Evolutionary conservation across 1,284 basidiomycete species (phyloP).

Genomic region (Ganoderma lingzhi): DNA sequence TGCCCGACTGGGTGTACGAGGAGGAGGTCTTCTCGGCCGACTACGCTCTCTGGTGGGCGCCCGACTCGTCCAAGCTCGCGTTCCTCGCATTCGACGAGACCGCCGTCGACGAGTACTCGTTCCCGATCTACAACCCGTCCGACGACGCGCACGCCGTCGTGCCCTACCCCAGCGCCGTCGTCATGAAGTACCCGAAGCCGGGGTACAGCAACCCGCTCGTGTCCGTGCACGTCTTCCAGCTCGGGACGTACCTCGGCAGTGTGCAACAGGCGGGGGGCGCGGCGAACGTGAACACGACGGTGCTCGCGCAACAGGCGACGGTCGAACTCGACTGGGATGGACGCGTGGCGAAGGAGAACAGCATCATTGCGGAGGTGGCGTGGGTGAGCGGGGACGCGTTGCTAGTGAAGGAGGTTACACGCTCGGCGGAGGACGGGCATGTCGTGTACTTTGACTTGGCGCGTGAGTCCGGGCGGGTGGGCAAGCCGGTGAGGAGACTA

Average conservation of each 20-base stretch:
- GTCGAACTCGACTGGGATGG: slow-evolving; percentile 73
- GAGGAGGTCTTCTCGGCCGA: slow-evolving; percentile 87
- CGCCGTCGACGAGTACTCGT: slow-evolving; percentile 84
- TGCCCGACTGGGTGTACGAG: slow-evolving; percentile 98
- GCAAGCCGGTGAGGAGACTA: slow-evolving; percentile 73
- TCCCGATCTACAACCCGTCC: slow-evolving; percentile 92
- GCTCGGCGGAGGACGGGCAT: slow-evolving; percentile 81
- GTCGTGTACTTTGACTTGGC: slow-evolving; percentile 79
- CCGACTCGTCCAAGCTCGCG: slow-evolving; percentile 81
- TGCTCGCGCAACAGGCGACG: slow-evolving; percentile 54
- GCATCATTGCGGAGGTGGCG: slow-evolving; percentile 83
- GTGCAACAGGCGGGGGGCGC: slow-evolving; percentile 33
- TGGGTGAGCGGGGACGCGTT: slow-evolving; percentile 87
- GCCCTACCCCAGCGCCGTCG: slow-evolving; percentile 81
- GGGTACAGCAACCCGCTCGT: slow-evolving; percentile 92
- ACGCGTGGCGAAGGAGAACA: slow-evolving; percentile 65
- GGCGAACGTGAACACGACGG: slow-evolving; percentile 36
- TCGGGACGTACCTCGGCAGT: slow-evolving; percentile 55
- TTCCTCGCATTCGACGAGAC: slow-evolving; percentile 93
- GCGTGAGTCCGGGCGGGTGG: slow-evolving; percentile 46
- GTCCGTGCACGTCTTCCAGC: slow-evolving; percentile 84
- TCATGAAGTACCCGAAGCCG: slow-evolving; percentile 92
- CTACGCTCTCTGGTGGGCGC: slow-evolving; percentile 92
- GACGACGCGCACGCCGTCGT: slow-evolving; percentile 70
- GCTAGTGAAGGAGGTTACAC: slow-evolving; percentile 87